Evolutionary conservation across 169 alveolate genomes (phyloP).

Genomic region (Plasmodium vivax): DNA sequence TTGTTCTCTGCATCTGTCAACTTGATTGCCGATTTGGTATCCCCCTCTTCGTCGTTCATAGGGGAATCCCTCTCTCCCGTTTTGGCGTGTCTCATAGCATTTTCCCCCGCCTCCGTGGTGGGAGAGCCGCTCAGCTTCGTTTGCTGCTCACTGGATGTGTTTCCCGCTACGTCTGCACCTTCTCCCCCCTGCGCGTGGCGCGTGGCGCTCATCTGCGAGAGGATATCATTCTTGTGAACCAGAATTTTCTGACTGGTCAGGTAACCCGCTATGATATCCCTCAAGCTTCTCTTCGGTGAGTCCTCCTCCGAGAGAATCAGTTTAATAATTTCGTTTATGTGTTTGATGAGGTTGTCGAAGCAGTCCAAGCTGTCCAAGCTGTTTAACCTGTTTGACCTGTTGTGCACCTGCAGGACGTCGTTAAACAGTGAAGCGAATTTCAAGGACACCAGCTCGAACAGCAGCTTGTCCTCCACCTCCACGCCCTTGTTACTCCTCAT

Average conservation of each 20-base stretch:
- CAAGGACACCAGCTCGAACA: conserved; percentile 31
- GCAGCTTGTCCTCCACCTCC: conserved; percentile 30
- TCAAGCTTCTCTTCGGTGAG: conserved; percentile 9
- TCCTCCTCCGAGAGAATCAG: conserved; percentile 20
- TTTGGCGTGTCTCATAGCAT: neutral
- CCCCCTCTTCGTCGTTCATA: neutral
- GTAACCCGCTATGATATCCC: conserved; percentile 22
- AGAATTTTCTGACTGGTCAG: conserved; percentile 13
- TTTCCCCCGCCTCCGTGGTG: neutral
- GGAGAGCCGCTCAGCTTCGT: neutral
- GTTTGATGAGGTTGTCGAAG: conserved; percentile 43
- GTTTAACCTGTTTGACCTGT: too few species aligned
- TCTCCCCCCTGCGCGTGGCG: neutral
- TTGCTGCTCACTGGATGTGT: neutral
- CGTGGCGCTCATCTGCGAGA: conserved; percentile 23
- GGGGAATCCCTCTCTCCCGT: neutral
- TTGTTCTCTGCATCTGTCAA: conserved; percentile 23
- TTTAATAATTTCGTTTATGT: conserved; percentile 54
- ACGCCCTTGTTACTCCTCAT: conserved; percentile 13
- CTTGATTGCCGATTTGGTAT: neutral
- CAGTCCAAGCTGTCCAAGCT: too few species aligned
- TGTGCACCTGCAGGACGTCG: conserved; percentile 4
- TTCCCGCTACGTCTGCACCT: neutral
- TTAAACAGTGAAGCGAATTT: conserved; percentile 58
- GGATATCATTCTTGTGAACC: conserved; percentile 25